Percentiles rank a stretch among this genome's conserved stretches.
phyloP scores from a whole-genome alignment of 2,329 filamentous ascomycete species.

The Aspergillus felis region DNA sequence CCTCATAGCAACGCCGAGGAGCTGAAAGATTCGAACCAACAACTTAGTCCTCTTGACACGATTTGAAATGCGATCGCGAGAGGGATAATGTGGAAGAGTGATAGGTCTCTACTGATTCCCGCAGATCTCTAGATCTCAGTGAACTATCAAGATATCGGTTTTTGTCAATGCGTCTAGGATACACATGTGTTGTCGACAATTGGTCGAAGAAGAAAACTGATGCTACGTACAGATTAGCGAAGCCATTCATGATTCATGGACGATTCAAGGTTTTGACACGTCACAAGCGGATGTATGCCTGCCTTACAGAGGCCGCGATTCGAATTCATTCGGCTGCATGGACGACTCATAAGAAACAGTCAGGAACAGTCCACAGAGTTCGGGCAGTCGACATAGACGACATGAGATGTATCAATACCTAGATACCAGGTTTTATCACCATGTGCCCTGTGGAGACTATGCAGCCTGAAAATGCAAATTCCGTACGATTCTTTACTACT shows the following conservation, averaged over 20 bases:
- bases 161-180: background rate
- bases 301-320: background rate
- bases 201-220: background rate
- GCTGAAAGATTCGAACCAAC: background rate
- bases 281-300: background rate
- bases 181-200: background rate
- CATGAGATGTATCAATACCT: background rate
- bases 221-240: background rate
- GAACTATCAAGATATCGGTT: background rate
- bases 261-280: background rate
- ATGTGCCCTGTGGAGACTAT: background rate
- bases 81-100: background rate
- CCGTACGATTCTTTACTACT: background rate
- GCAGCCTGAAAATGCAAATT: background rate
- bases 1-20: too few species aligned
- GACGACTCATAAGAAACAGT: background rate
- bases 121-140: background rate
- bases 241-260: background rate
- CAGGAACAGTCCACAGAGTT: background rate
- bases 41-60: background rate
- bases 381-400: too few species aligned
- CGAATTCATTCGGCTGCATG: background rate
- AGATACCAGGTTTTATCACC: too few species aligned
- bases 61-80: background rate
- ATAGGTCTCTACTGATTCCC: background rate